Evolutionary conservation across 83 land plant genomes (phyloP).

Genomic region (Isoetes engelmannii): DNA sequence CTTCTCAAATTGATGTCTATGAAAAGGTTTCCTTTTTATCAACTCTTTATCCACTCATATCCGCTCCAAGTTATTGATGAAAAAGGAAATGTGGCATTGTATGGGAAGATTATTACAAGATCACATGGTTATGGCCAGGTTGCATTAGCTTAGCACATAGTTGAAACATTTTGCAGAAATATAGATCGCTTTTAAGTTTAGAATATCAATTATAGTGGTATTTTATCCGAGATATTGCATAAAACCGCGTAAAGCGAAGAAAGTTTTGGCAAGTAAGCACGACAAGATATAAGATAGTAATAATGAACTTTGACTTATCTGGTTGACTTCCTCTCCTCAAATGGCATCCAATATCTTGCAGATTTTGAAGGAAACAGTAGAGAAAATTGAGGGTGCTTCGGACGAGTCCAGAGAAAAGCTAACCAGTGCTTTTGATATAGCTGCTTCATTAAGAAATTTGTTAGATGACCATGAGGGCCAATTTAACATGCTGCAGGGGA

Average conservation of each 20-base stretch:
- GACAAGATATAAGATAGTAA: not conserved
- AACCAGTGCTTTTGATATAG: conserved; percentile 9
- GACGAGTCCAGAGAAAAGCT: conserved; percentile 3
- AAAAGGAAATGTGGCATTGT: not conserved
- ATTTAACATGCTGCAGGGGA: conserved; percentile 1
- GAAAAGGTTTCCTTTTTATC: conserved; percentile 3
- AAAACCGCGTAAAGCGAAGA: no score
- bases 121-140: no score
- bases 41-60: not conserved
- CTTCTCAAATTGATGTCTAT: conserved; percentile 1
- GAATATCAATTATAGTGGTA: no score
- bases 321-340: no score
- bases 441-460: conserved; percentile 6
- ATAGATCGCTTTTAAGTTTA: no score
- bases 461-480: conserved; percentile 1
- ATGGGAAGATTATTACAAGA: no score
- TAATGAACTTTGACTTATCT: not conserved
- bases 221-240: no score
- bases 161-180: no score
- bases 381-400: conserved; percentile 7
- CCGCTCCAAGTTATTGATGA: no score
- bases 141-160: no score
- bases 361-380: not conserved
- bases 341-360: not conserved
- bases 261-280: no score